Conservation (phyloP, 108 stramenopile genomes). For the Ochromonas danica region DNA sequence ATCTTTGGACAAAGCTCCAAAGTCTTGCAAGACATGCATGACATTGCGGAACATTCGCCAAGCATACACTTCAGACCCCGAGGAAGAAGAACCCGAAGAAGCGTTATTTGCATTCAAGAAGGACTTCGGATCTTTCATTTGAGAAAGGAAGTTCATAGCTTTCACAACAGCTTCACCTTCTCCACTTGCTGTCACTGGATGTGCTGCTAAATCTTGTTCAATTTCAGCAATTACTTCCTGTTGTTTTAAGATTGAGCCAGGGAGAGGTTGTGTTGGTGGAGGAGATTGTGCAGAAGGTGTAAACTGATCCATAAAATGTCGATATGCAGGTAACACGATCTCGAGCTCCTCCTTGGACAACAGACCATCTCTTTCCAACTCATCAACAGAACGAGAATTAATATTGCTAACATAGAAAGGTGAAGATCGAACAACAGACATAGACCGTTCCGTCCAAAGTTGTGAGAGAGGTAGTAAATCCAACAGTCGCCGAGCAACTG, state of each 20-base stretch:
- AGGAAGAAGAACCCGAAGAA: no score
- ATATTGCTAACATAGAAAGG: no score
- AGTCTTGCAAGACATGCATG: background rate
- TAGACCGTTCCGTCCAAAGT: no score
- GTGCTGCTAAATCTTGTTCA: background rate
- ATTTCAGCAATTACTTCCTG: background rate
- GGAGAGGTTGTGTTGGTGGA: background rate
- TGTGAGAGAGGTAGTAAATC: no score
- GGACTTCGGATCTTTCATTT: background rate
- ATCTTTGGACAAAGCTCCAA: background rate
- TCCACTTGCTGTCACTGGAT: background rate
- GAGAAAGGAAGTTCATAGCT: background rate
- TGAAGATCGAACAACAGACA: no score
- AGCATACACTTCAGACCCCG: background rate
- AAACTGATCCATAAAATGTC: no score
- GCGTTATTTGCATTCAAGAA: background rate
- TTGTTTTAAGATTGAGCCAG: background rate
- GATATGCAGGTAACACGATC: no score
- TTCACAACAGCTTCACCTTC: background rate
- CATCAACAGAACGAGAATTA: no score
- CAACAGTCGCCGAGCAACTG: no score
- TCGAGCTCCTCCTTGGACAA: no score
- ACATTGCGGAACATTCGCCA: conserved; percentile 2
- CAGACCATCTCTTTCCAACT: no score
- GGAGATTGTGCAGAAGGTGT: no score